Base-by-base conservation (phyloP, 2,329 filamentous ascomycete species). In the Stachybotrys chartarum region DNA sequence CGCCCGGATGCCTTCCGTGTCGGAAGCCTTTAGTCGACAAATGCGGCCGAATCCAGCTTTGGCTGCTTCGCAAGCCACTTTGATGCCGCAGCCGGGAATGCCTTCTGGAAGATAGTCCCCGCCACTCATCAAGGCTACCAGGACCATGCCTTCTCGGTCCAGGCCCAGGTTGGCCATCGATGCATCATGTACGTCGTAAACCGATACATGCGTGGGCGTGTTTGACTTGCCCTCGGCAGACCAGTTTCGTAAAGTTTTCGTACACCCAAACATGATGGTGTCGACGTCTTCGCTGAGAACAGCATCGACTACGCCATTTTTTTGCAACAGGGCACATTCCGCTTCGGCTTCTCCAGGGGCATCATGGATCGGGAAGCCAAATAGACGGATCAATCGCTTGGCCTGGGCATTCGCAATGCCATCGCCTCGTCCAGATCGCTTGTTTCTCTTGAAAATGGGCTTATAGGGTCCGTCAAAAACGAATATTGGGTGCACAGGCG, bases 221-320 rank as follows among this genome's bases (percentile, higher is more conserved):
- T 87, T 88, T 78, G 75, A n/a, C 76, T 76, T 79, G 12, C 78
- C 79, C 66, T 95, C 90, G 3, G 88, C 81, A 0, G 89, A 89
- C 86, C 90, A 97, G 64, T 91, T 93, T 52, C 91, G 82, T 47
- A 97, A 73, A 0, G 88, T 93, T 44, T 84, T 73, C 0, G 82
- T 85, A 59, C 91, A 94, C 1, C 94, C 94, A 73, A 97, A 97
- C 93, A 97, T 97, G 64, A 97, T 82, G 2, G 93, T 94, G 68
- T 99, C 94, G 48, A 97, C 91, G 75, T 99, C 94, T 69, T 99
- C 92, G 69, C 90, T 97, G 63, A 99, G 78, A 1, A 97, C 94
- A 0, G 90, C 93, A 70, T 99, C 94, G 1, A 96, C 92, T 8
- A 96, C 77, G 1, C 91, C 91, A 50, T 86, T 81, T 57, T 81